These are phyloP conservation scores for Taiozyma sp. DNA, from an alignment of 1,139 yeast species.

Conservation along the genomic window DNA sequence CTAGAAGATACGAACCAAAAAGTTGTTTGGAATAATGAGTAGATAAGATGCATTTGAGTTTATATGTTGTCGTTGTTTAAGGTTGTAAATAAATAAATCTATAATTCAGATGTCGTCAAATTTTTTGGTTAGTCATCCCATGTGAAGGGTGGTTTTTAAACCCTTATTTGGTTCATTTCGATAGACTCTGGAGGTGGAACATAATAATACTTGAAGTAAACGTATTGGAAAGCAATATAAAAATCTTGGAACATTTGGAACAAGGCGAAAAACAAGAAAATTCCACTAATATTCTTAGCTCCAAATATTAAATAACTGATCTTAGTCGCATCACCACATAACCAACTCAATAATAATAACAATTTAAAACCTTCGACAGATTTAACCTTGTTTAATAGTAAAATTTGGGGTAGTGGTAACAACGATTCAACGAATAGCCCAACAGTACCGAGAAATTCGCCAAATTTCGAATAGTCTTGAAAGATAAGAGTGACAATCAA, in stretches of 20 bases:
- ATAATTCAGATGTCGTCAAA: neutral
- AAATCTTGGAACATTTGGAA: constrained; percentile 78
- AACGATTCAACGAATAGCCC: constrained; percentile 80
- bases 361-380: constrained; percentile 76
- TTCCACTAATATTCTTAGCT: constrained; percentile 58
- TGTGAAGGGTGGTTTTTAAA: neutral
- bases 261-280: constrained; percentile 72
- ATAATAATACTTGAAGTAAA: constrained; percentile 44
- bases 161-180: constrained; percentile 18
- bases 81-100: constrained; percentile 1
- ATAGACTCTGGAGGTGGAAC: constrained; percentile 14
- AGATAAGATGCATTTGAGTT: neutral
- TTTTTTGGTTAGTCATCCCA: neutral
- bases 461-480: constrained; percentile 36
- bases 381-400: constrained; percentile 60
- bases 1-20: neutral
- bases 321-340: constrained; percentile 82
- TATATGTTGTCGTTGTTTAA: neutral
- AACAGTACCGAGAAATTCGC: constrained; percentile 58
- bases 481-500: constrained; percentile 41
- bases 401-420: constrained; percentile 82
- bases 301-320: constrained; percentile 68
- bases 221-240: constrained; percentile 69
- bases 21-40: constrained; percentile 21
- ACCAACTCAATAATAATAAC: constrained; percentile 74